These are phyloP conservation scores for Termitomyces sp. DNA, from an alignment of 768 basidiomycete genomes.

Conservation along the genomic window DNA sequence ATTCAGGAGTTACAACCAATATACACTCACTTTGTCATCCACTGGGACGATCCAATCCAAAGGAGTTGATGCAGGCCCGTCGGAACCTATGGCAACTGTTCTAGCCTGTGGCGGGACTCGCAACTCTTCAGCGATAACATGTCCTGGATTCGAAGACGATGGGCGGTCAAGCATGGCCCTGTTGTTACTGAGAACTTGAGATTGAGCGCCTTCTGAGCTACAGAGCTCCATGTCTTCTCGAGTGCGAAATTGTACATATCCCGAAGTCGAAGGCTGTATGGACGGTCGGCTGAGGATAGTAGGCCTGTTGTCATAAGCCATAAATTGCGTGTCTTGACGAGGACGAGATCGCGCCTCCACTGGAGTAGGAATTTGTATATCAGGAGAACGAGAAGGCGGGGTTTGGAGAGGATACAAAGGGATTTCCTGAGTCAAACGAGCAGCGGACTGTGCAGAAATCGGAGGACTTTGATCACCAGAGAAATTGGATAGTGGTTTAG, in stretches of 20 bases:
- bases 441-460: neutral
- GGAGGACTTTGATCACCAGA: neutral
- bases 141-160: neutral
- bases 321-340: neutral
- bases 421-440: neutral
- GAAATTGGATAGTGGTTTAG: too few species aligned
- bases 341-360: neutral
- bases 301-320: neutral
- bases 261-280: neutral
- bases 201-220: neutral
- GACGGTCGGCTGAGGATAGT: neutral
- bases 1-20: neutral
- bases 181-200: neutral
- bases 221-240: neutral
- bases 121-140: neutral
- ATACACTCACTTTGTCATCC: neutral
- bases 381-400: neutral
- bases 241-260: neutral
- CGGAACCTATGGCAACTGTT: neutral
- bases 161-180: neutral
- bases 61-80: neutral
- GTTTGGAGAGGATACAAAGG: neutral
- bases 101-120: neutral
- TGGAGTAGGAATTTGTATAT: too few species aligned
- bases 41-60: slow-evolving; percentile 1